Evolutionary conservation across 257 asterid genomes (phyloP).

Genomic region (Prunella vulgaris): DNA sequence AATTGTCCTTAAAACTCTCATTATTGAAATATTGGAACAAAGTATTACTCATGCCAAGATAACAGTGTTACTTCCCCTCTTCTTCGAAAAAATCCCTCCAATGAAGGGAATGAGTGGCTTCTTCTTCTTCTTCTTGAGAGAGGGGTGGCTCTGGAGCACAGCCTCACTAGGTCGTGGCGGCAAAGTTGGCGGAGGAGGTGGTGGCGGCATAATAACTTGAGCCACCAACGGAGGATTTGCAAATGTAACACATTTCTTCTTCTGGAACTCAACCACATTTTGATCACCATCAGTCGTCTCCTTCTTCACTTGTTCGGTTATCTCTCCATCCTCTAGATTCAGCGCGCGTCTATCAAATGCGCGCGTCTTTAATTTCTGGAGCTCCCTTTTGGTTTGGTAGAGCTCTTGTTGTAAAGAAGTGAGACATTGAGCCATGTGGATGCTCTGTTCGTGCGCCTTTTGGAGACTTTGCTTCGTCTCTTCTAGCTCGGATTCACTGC

Average conservation of each 20-base stretch:
- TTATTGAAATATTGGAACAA: conserved; percentile 1
- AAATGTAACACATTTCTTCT: conserved; percentile 64
- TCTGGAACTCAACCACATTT: conserved; percentile 33
- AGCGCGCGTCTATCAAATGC: conserved; percentile 7
- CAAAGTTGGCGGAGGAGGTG: too few relatives aligned
- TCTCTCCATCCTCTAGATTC: conserved; percentile 28
- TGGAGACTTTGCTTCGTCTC: conserved; percentile 65
- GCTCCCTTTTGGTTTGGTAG: conserved; percentile 57
- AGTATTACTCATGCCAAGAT: conserved; percentile 22
- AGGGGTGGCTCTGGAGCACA: conserved; percentile 56
- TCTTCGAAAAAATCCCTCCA: conserved; percentile 43
- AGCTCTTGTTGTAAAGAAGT: conserved; percentile 65
- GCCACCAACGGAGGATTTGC: conserved; percentile 42
- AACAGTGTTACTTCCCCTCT: conserved; percentile 31
- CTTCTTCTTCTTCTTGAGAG: conserved; percentile 59
- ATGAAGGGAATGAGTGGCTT: conserved; percentile 45
- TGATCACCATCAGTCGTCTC: background rate
- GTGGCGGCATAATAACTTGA: conserved; percentile 31
- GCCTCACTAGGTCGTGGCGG: conserved; percentile 26
- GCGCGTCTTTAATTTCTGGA: conserved; percentile 33
- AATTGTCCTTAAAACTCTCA: background rate
- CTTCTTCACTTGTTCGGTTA: conserved; percentile 20
- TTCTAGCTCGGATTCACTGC: conserved; percentile 44
- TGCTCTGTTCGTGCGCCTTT: conserved; percentile 58
- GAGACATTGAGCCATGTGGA: conserved; percentile 52